Percentiles rank a stretch among this genome's conserved stretches.
These are phyloP conservation scores for Tulasnella sp. DNA, from an alignment of 768 basidiomycete genomes.

Conservation along the genomic window DNA sequence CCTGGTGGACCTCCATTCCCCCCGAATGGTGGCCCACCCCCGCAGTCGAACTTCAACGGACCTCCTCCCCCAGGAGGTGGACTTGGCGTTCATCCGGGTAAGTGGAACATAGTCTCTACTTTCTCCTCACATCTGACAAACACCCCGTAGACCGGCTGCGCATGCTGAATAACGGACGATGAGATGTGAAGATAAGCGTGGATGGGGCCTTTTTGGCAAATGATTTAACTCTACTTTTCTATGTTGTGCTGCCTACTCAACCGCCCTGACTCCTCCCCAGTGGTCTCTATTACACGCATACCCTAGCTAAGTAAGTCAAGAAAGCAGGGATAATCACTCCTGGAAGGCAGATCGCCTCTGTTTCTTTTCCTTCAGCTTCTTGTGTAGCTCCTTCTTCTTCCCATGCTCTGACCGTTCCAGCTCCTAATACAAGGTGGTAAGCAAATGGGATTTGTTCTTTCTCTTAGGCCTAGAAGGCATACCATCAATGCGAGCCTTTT, in stretches of 20 bases:
- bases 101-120: not conserved
- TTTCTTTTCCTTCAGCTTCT: conserved; percentile 25
- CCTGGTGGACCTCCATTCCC: conserved; percentile 19
- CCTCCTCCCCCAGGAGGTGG: conserved; percentile 35
- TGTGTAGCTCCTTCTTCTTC: conserved; percentile 71
- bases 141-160: conserved; percentile 46
- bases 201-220: not conserved
- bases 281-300: not conserved
- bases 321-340: not conserved
- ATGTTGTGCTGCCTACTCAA: not conserved
- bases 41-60: conserved; percentile 32
- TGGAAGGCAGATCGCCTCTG: not conserved
- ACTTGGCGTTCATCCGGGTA: conserved; percentile 77
- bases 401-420: conserved; percentile 85
- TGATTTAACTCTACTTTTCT: not conserved
- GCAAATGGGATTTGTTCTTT: not conserved
- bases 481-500: conserved; percentile 93
- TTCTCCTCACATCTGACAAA: no score
- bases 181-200: not conserved
- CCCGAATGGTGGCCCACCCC: conserved; percentile 25
- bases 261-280: not conserved
- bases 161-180: conserved; percentile 42
- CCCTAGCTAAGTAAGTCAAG: not conserved
- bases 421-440: conserved; percentile 36
- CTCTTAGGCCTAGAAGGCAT: conserved; percentile 25